Evolutionary conservation across 495 filamentous ascomycete genomes (phyloP).

Genomic region (Xylaria grammica): DNA sequence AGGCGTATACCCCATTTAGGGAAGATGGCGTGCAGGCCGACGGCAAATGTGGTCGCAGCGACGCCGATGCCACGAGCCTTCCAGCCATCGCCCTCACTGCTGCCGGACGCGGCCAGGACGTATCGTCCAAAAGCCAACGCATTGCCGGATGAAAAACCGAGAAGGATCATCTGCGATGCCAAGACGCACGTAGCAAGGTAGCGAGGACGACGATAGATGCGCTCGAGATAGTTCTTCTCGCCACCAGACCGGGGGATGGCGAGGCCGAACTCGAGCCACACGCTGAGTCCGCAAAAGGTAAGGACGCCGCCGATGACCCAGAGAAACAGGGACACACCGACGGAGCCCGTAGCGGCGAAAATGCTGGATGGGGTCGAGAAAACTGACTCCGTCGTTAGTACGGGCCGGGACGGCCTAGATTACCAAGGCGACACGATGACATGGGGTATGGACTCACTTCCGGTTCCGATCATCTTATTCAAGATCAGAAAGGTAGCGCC

Average conservation of each 20-base stretch:
- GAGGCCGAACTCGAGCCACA: constrained; percentile 58
- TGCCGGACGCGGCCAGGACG: constrained; percentile 66
- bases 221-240: constrained; percentile 72
- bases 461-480: constrained; percentile 66
- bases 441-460: constrained; percentile 41
- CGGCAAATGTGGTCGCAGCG: constrained; percentile 67
- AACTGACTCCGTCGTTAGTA: constrained; percentile 38
- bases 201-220: constrained; percentile 65
- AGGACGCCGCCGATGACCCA: constrained; percentile 47
- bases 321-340: constrained; percentile 42
- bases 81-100: constrained; percentile 65
- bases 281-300: constrained; percentile 49
- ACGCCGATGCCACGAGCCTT: constrained; percentile 69
- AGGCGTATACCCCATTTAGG: constrained; percentile 73
- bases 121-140: constrained; percentile 73
- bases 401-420: neutral
- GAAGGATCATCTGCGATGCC: constrained; percentile 62
- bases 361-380: constrained; percentile 59
- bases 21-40: constrained; percentile 63
- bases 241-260: constrained; percentile 61
- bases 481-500: constrained; percentile 60
- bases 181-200: constrained; percentile 70
- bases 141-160: constrained; percentile 64
- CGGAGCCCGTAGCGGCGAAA: constrained; percentile 54
- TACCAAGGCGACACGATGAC: neutral